phyloP scores from a whole-genome alignment of 805 yeast species.

The Candida koratica region DNA sequence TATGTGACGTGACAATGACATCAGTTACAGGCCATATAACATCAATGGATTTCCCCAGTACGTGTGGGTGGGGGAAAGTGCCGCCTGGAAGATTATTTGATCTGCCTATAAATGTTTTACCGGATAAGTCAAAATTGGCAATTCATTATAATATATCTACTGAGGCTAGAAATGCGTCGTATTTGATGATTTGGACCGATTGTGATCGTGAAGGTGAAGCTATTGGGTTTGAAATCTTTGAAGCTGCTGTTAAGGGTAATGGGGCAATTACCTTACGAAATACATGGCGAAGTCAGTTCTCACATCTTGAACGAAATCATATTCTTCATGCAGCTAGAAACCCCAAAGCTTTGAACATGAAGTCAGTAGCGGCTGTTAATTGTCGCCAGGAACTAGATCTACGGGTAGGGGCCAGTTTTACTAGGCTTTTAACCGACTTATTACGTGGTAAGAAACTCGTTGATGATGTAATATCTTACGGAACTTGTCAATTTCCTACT shows the following conservation, averaged over 20 bases:
- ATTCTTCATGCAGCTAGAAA: constrained; percentile 67
- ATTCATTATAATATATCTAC: constrained; percentile 50
- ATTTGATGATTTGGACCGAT: constrained; percentile 94
- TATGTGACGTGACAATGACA: constrained; percentile 83
- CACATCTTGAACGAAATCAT: constrained; percentile 79
- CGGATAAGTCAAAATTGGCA: constrained; percentile 17
- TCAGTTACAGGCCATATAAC: constrained; percentile 86
- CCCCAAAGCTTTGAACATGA: constrained; percentile 61
- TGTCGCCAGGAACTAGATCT: constrained; percentile 85
- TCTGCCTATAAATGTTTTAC: constrained; percentile 54
- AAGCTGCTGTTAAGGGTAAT: constrained; percentile 60
- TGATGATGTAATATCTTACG: constrained; percentile 63
- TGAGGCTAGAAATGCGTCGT: constrained; percentile 59
- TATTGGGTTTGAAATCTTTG: constrained; percentile 78
- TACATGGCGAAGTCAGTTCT: constrained; percentile 72
- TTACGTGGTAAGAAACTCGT: constrained; percentile 34
- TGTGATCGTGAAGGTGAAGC: constrained; percentile 96
- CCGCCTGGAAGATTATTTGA: constrained; percentile 63
- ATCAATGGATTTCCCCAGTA: constrained; percentile 58
- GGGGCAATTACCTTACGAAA: constrained; percentile 41
- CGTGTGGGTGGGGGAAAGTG: constrained; percentile 63
- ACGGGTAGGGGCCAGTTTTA: constrained; percentile 84
- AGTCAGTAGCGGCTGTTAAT: constrained; percentile 76
- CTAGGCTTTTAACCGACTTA: constrained; percentile 67
- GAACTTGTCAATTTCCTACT: constrained; percentile 95